These are phyloP conservation scores for Coelastrella sp. DNA, from an alignment of 139 green algal species.

Conservation along the genomic window DNA sequence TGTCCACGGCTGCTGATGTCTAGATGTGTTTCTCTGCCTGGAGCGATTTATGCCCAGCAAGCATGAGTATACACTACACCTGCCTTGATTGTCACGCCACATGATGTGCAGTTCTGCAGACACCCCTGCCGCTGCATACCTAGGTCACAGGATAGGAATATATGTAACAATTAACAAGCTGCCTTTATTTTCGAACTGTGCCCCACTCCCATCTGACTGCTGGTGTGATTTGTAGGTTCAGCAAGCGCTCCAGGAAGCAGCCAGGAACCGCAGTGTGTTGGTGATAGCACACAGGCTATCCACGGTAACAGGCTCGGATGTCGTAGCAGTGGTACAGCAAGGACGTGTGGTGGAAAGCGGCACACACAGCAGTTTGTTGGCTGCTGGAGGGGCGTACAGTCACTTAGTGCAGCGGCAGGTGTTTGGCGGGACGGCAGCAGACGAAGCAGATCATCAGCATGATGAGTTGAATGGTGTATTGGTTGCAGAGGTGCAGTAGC, in stretches of 20 bases:
- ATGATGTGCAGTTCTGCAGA: no score
- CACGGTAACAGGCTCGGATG: slow-evolving; percentile 73
- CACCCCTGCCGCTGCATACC: no score
- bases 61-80: no score
- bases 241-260: slow-evolving; percentile 72
- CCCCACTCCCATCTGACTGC: not conserved
- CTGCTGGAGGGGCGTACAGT: slow-evolving; percentile 40
- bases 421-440: not conserved
- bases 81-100: no score
- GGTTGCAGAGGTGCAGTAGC: no score
- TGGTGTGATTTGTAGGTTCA: slow-evolving; percentile 62
- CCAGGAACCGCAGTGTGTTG: slow-evolving; percentile 65
- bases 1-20: no score
- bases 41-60: no score
- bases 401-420: slow-evolving; percentile 38
- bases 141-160: not conserved
- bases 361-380: slow-evolving; percentile 66
- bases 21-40: no score
- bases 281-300: slow-evolving; percentile 77
- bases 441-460: not conserved
- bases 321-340: slow-evolving; percentile 60
- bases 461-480: no score
- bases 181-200: not conserved
- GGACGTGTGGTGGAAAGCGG: slow-evolving; percentile 73
- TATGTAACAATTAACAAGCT: no score